Evolutionary conservation across 768 basidiomycete species (phyloP), one percentile per base, ranked within the genome.

Genomic region (Amanita pseudoporphyria): DNA sequence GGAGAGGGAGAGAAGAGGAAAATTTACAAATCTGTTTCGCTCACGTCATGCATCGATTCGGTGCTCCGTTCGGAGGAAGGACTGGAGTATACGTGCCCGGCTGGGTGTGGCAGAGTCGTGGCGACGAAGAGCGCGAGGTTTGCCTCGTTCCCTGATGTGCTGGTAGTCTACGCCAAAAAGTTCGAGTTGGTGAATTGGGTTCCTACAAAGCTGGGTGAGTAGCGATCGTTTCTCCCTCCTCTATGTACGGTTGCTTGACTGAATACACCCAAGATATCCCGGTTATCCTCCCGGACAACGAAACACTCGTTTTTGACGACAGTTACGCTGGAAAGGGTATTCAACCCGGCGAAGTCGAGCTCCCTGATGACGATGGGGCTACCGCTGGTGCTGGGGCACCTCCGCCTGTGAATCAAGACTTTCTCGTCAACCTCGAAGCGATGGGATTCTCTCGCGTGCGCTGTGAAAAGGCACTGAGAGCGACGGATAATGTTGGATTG

Each of bases 121-220:
- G 94, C 90, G 0, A 58, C 77, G 6, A 92, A 90, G 62, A 82
- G 81, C 52, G 74, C 77, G 13, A 78, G 76, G 26, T 87, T 98
- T 57, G 77, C 87, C 0, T 85, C 87, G 1, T 90, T 95, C 72
- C 96, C 96, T 0, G 77, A 92, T 9, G 79, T 91, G 1, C 74
- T 98, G 0, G 82, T 95, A 6, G 64, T 99, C 1, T 94, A 96
- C 54, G 84, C 91, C 37, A 89, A 87, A 61, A 95, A 95, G 58
- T 97, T 96, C 70, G 88, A 93, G 64, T 76, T 95, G 3, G 84
- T 92, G 36, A 91, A 92, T 56, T 98, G 96, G 96, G 90, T 99
- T 1, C 96, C 96, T 0, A 76, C 84, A 3, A 99, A 99, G 66
- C 73, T 98, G 24, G 90, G 92, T 91, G 79, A 60, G 6, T 35